Evolutionary conservation across 2,329 filamentous ascomycete species (phyloP), one percentile per base, ranked within the genome.

Genomic region (Colletotrichum musicola): DNA sequence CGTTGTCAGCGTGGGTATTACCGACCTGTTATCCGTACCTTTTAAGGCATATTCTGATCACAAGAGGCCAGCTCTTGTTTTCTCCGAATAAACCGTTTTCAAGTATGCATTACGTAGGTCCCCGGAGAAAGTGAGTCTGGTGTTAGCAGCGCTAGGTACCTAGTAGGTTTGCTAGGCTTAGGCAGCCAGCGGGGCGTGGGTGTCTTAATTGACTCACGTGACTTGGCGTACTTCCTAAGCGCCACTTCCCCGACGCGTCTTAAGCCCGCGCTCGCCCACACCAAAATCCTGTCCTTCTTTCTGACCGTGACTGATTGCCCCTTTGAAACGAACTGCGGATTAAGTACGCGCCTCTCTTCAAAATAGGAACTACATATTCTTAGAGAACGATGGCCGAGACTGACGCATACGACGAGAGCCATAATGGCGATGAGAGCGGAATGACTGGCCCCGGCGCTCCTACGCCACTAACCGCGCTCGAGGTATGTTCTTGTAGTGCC

Each of bases 391-490:
- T 87, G 85, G 81, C 82, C 14, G 80, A 83, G 46, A 80, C 76
- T n/a, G 87, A 89, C 72, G 88, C 91, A 71, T 89, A 89, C 44
- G 93, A 97, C 72, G 90, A 91, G 70, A 87, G 87, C 65, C 88
- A 90, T 74, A 79, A 75, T 73, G 84, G 76, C 64, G 94, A 96
- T 65, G 94, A 97, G 68, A 86, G 87, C 74, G 88, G 90, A 70
- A 87, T 90, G 76, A 90, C 92, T 64, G 94, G 93, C 12, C 95
- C 95, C 66, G 96, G 96, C 72, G 96, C 96, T n/a, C 96, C 96
- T 3, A 97, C 95, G 64, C 94, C 95, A 54, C 86, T 99, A 30
- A 85, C 88, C 55, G 92, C 93, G 54, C 86, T 99, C 3, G 95
- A 98, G 87, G 95, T 97, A 85, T 72, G 86, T 71, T 3, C 6